phyloP scores from a whole-genome alignment of 495 filamentous ascomycete genomes.

The Aspergillus ostianus region DNA sequence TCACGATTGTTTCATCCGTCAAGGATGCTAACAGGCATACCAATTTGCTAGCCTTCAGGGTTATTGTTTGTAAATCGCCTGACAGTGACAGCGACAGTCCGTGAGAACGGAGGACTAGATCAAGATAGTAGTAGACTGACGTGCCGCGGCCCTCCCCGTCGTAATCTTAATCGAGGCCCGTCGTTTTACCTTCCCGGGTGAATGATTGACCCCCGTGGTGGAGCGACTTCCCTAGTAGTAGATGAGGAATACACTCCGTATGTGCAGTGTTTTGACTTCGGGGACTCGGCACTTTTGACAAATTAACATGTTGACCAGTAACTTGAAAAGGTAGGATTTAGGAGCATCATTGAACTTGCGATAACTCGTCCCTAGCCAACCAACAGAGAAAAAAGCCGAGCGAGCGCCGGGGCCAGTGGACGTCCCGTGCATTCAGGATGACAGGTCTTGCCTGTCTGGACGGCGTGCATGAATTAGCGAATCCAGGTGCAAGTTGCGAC shows the following conservation, averaged over 20 bases:
- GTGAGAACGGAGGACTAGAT: not conserved
- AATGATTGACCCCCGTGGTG: not conserved
- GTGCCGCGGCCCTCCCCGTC: too few relatives aligned
- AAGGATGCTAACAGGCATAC: not conserved
- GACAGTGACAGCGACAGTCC: not conserved
- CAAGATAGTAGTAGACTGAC: too few relatives aligned
- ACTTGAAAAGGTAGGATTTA: not conserved
- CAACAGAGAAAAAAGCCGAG: not conserved
- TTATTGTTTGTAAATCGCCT: not conserved
- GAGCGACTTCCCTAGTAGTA: not conserved
- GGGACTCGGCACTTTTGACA: not conserved
- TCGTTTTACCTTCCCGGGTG: too few relatives aligned
- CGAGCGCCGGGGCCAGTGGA: not conserved
- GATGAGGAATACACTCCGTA: too few relatives aligned
- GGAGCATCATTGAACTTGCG: not conserved
- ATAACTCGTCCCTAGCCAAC: not conserved
- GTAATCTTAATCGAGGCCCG: too few relatives aligned
- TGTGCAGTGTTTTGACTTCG: too few relatives aligned
- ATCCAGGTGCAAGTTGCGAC: not conserved
- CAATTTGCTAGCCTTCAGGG: not conserved
- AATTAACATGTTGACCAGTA: not conserved
- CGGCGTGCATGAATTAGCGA: not conserved
- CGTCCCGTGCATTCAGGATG: not conserved
- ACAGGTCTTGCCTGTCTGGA: not conserved
- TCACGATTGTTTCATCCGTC: conserved; percentile 11